Base-by-base conservation (phyloP, 2,329 filamentous ascomycete species). In the Fusarium irregulare region DNA sequence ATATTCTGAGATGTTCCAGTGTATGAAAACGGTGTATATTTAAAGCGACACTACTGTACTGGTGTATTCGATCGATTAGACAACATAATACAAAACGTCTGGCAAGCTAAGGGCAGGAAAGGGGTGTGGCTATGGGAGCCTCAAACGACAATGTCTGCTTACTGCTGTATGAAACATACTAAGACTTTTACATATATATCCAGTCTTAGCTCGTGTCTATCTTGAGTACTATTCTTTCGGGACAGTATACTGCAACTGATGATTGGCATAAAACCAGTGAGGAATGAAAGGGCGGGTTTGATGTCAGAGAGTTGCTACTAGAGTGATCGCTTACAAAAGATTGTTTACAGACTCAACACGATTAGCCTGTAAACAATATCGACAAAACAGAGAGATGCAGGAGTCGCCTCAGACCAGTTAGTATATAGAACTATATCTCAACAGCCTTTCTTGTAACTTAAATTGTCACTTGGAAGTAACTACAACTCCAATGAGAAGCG, bases 1-100 rank as follows among this genome's bases (percentile, higher is more conserved):
- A 82, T 95, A 40, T 84, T 89, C 58, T 76, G 60, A 71, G 47
- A 56, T 56, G 51, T 53, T 18, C 6, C 18, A 30, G 23, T 10
- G 16, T 23, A 34, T 45, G 16, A 23, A 55, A 46, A 57, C 30
- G 49, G 48, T 32, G 44, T 62, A 21, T 30, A 23, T 42, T 50
- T 60, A 61, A 20, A 40, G 30, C 28, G 46, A 58, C 49, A 30
- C 49, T 34, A n/a, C 16, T 18, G 23, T 37, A 16, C 27, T 20
- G 27, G 6, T n/a, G n/a, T 13, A 6, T 13, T 42, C 1, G 21
- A 25, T 51, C 20, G 25, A 51, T 57, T 13, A 44, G 27, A 34
- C 21, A 21, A 46, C 10, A 42, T 20, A 56, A 32, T 34, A 34
- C 13, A 20, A 13, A 18, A 16, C n/a, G n/a, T 44, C 54, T 37